These are phyloP conservation scores for Podospora appendiculata DNA, from an alignment of 495 filamentous ascomycete species.

Conservation along the genomic window DNA sequence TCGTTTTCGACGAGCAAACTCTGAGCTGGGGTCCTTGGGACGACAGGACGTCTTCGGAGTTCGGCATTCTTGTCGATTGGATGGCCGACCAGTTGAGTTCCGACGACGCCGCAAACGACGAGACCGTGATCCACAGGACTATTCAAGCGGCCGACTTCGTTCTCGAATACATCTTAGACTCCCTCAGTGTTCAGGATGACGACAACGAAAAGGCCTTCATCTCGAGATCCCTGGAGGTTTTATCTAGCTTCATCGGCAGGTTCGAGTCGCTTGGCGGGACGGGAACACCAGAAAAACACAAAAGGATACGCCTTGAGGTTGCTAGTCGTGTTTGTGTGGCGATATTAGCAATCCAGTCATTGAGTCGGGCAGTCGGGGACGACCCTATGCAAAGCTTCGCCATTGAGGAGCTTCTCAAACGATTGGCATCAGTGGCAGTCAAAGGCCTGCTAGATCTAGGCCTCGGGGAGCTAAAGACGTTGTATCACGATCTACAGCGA, in stretches of 20 bases:
- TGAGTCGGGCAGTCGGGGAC: slow-evolving; percentile 21
- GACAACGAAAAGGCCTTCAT: slow-evolving; percentile 31
- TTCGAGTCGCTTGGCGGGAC: slow-evolving; percentile 20
- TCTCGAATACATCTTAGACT: slow-evolving; percentile 30
- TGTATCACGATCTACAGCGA: slow-evolving; percentile 56
- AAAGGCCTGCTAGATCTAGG: slow-evolving; percentile 39
- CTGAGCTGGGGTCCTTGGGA: slow-evolving; percentile 65
- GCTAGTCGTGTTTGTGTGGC: slow-evolving; percentile 9
- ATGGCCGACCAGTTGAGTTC: slow-evolving; percentile 37
- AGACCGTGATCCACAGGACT: slow-evolving; percentile 1
- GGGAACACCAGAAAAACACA: neutral
- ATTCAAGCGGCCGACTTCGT: slow-evolving; percentile 31
- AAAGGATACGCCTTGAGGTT: slow-evolving; percentile 10
- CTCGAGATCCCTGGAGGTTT: slow-evolving; percentile 35
- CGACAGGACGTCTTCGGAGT: slow-evolving; percentile 58
- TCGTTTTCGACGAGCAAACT: slow-evolving; percentile 40
- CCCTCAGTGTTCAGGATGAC: slow-evolving; percentile 24
- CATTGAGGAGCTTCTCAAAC: slow-evolving; percentile 36
- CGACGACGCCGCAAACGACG: neutral
- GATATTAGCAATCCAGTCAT: slow-evolving; percentile 14
- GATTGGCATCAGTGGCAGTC: slow-evolving; percentile 26
- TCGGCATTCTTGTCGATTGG: slow-evolving; percentile 51
- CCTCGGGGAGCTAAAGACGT: slow-evolving; percentile 42
- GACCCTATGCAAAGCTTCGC: slow-evolving; percentile 24
- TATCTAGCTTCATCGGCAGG: slow-evolving; percentile 29